phyloP scores from a whole-genome alignment of 139 green algal genomes.

The Auxenochlorella pyrenoidosa region DNA sequence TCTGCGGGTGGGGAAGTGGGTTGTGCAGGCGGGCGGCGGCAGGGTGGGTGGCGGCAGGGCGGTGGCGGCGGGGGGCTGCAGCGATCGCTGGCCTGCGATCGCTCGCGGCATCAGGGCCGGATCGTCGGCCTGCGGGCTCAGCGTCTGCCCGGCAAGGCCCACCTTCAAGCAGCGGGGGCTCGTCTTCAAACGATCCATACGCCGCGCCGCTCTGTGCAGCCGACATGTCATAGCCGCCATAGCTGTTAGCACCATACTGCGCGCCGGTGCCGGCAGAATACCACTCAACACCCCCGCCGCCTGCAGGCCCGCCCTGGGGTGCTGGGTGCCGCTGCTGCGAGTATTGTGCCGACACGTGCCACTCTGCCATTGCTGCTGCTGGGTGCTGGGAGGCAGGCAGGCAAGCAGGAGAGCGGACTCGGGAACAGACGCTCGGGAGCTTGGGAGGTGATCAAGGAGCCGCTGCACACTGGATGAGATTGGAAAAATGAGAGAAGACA shows the following conservation, averaged over 20 bases:
- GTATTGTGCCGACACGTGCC: neutral
- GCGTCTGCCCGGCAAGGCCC: neutral
- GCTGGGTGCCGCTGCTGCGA: slow-evolving; percentile 15
- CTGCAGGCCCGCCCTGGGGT: neutral
- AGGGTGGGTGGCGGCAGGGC: neutral
- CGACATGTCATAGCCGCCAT: neutral
- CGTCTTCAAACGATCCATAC: slow-evolving; percentile 84
- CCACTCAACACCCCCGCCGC: slow-evolving; percentile 21
- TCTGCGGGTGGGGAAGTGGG: slow-evolving; percentile 64
- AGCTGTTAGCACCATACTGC: slow-evolving; percentile 8
- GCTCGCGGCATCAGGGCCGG: neutral
- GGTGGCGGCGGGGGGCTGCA: neutral
- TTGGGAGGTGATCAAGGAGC: neutral
- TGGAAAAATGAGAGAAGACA: too few species aligned
- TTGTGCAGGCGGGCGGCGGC: neutral
- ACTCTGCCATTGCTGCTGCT: neutral
- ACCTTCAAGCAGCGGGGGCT: slow-evolving; percentile 90
- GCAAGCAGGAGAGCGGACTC: neutral
- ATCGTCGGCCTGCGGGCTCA: too few species aligned
- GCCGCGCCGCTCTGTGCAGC: slow-evolving; percentile 7
- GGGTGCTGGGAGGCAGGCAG: neutral
- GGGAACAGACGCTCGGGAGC: neutral
- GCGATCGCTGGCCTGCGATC: too few species aligned
- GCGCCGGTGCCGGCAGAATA: neutral
- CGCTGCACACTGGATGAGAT: too few species aligned